Evolutionary conservation across 768 basidiomycete genomes (phyloP), one percentile per base, ranked within the genome.

Genomic region (Agaricus bisporus): DNA sequence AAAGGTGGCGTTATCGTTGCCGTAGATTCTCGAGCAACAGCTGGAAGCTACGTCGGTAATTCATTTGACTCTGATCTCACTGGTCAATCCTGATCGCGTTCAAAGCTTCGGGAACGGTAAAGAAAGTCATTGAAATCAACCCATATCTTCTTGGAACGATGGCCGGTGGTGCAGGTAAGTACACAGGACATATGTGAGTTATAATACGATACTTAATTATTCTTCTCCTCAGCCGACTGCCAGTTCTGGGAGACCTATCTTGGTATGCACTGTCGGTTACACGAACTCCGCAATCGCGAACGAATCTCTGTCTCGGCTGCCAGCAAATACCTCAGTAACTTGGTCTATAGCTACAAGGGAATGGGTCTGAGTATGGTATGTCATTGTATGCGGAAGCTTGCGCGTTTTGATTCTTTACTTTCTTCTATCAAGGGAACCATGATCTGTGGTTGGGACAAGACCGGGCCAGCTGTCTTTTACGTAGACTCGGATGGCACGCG

Each of bases 381-480:
- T 68, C 10, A 12, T 14, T 17, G 12, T 6, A 14, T 15, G 10
- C 38, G 38, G 11, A 18, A 14, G 20, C 42, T 10, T 32, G 5
- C 45, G 15, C 18, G 3, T 25, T 17, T 26, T 38, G 9, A 6
- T 25, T 14, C 11, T 14, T 12, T 38, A 32, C 2, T 25, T 45
- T 48, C 41, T 46, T 47, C 25, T 18, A 18, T 56, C 9, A 20
- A 95, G 93, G 97, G 97, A 47, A 99, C 97, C 0, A 99, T 98
- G 97, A 95, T 99, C 53, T 98, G 95, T 63, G 97, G 97, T 25
- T 98, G 95, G 94, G 97, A 99, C 73, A 98, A 98, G 76, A 98
- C 95, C 85, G 97, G 95, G 1, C 94, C 95, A 17, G 83, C 91
- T 18, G 76, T 99, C 25, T 98, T 94, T 74, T 98, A 98, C 67